Evolutionary conservation across 495 filamentous ascomycete genomes (phyloP).

Genomic region (Parmelia sp.): DNA sequence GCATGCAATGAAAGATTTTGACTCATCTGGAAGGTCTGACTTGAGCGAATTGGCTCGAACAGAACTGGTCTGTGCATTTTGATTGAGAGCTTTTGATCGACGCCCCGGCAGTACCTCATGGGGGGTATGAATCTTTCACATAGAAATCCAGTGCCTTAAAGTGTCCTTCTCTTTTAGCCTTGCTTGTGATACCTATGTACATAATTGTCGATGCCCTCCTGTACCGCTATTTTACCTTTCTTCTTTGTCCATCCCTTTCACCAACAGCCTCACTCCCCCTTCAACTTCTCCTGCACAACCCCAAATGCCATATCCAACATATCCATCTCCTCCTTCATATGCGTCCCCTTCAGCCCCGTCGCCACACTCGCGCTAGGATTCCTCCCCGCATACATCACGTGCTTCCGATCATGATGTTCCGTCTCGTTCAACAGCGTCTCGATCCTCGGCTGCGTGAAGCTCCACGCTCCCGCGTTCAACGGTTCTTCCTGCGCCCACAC

Average conservation of each 20-base stretch:
- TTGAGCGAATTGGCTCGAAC: neutral
- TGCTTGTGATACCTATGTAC: neutral
- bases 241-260: neutral
- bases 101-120: too few relatives aligned
- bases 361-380: slow-evolving; percentile 85
- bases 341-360: slow-evolving; percentile 80
- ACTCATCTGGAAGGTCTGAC: neutral
- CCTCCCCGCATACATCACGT: slow-evolving; percentile 95
- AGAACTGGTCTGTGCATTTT: too few relatives aligned
- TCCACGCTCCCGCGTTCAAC: slow-evolving; percentile 93
- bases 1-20: neutral
- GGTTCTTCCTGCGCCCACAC: slow-evolving; percentile 97
- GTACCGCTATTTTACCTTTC: neutral
- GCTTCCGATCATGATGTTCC: slow-evolving; percentile 80
- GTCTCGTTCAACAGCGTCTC: slow-evolving; percentile 93
- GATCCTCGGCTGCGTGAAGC: slow-evolving; percentile 88
- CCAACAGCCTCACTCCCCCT: slow-evolving; percentile 39
- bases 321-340: slow-evolving; percentile 91
- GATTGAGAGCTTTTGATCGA: neutral
- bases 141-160: neutral
- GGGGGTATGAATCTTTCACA: too few relatives aligned
- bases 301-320: slow-evolving; percentile 70
- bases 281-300: slow-evolving; percentile 53
- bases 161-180: neutral
- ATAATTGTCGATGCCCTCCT: neutral